Evolutionary conservation across 2,329 filamentous ascomycete species (phyloP).

Genomic region (Ceratocystis ficicola): DNA sequence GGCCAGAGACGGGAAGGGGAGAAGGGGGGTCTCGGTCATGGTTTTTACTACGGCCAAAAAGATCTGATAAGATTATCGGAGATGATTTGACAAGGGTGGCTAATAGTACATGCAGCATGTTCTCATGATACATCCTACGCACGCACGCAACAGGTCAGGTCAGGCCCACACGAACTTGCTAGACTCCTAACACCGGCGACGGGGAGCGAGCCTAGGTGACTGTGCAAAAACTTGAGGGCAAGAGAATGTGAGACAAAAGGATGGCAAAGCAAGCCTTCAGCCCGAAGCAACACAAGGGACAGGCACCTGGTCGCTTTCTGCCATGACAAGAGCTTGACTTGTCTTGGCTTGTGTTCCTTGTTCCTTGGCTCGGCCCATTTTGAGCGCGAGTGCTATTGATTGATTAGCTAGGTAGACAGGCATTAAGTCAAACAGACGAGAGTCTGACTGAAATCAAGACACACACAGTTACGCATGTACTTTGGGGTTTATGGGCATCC

Average conservation of each 20-base stretch:
- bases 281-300: background rate
- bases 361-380: constrained; percentile 4
- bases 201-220: background rate
- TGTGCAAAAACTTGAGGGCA: background rate
- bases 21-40: background rate
- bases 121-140: too few species aligned
- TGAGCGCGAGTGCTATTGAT: constrained; percentile 9
- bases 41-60: background rate
- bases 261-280: background rate
- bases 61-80: constrained; percentile 2
- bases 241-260: background rate
- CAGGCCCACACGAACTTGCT: background rate
- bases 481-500: background rate
- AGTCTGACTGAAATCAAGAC: background rate
- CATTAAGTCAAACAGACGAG: background rate
- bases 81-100: background rate
- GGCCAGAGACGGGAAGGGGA: background rate
- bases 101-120: too few species aligned
- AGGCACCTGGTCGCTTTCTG: background rate
- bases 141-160: too few species aligned
- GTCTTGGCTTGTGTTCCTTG: constrained; percentile 6
- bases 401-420: constrained; percentile 1
- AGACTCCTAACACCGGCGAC: background rate
- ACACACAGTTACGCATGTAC: background rate
- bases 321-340: background rate